Evolutionary conservation across 768 basidiomycete species (phyloP), one percentile per base, ranked within the genome.

Genomic region (Suillus bovinus): DNA sequence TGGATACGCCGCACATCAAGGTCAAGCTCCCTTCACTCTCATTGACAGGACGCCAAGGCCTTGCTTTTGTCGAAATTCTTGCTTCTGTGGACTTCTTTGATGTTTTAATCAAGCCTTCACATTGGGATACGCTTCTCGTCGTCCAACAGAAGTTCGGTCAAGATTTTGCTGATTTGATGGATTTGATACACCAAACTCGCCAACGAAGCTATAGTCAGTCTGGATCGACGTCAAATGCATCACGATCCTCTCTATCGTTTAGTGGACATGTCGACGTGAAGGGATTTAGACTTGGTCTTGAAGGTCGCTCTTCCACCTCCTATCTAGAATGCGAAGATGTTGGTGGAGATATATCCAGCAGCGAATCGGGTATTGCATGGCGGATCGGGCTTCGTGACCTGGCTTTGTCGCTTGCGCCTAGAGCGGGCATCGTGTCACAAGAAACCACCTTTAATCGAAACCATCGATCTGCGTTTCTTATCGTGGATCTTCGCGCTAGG

Each of bases 131-230:
- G 5, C 73, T 94, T 4, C 81, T 95, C 3, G 84, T 84, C 5
- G 89, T 96, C 10, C 93, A 94, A 69, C 90, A 92, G 65, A 94
- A 94, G 69, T 94, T 94, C 62, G 93, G 91, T 7, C 88, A 90
- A 68, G 93, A 95, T 74, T 91, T 94, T 74, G 89, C 90, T 65
- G 93, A 95, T 63, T 78, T 94, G 31, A 74, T 94, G 14, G 75
- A 81, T 7, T 72, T 94, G 55, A 79, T 92, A 36, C 83, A 84
- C 64, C 81, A 90, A 69, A 89, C 83, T 13, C 84, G 85, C 31
- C 71, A 66, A 42, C 75, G 70, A 60, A 67, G 67, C 59, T 59
- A 63, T 33, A 56, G 60, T n/a, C 52, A 52, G 64, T 27, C 66
- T 34, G 54, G 42, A 52, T 39, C 63, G 39, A 62, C 59, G 44